A percentile compares a stretch with the other conserved stretches of the same genome.
These are phyloP conservation scores for Penicillium pancosmium DNA, from an alignment of 495 filamentous ascomycete genomes.

Conservation along the genomic window DNA sequence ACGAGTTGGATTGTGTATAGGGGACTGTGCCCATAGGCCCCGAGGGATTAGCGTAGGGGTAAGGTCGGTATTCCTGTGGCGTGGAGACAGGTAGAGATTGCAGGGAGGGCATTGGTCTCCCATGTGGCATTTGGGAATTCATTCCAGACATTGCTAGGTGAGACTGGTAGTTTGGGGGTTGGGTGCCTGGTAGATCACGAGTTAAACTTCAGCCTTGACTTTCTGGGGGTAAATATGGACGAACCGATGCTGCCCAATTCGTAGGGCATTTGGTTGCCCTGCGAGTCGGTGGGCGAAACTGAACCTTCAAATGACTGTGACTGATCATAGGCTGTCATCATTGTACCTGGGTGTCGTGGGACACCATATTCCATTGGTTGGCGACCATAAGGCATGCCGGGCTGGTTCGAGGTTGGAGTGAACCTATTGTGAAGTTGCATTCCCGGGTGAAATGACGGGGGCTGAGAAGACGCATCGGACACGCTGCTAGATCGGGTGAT, in stretches of 20 bases:
- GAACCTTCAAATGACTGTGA: constrained; percentile 40
- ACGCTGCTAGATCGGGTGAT: constrained; percentile 47
- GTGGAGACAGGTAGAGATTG: constrained; percentile 39
- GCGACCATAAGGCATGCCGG: constrained; percentile 37
- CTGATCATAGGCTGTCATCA: constrained; percentile 38
- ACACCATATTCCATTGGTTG: constrained; percentile 40
- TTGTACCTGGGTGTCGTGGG: constrained; percentile 30
- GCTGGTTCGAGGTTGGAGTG: constrained; percentile 33
- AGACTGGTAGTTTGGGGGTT: constrained; percentile 39
- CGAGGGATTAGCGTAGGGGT: constrained; percentile 38
- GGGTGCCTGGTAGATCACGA: constrained; percentile 26
- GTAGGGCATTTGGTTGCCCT: constrained; percentile 26
- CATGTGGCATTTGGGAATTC: constrained; percentile 35
- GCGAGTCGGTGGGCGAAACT: constrained; percentile 42
- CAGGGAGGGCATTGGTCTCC: constrained; percentile 34
- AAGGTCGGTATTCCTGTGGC: constrained; percentile 39
- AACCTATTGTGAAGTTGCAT: constrained; percentile 38
- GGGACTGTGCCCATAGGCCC: constrained; percentile 34
- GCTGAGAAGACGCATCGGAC: constrained; percentile 39
- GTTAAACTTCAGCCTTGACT: constrained; percentile 14
- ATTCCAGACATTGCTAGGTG: constrained; percentile 37
- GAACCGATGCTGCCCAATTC: constrained; percentile 33
- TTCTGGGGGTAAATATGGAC: constrained; percentile 2
- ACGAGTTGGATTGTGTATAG: constrained; percentile 37
- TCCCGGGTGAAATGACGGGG: constrained; percentile 33